Conservation (phyloP, 2,329 filamentous ascomycete genomes). For the Pyrenophora tritici-repentis region DNA sequence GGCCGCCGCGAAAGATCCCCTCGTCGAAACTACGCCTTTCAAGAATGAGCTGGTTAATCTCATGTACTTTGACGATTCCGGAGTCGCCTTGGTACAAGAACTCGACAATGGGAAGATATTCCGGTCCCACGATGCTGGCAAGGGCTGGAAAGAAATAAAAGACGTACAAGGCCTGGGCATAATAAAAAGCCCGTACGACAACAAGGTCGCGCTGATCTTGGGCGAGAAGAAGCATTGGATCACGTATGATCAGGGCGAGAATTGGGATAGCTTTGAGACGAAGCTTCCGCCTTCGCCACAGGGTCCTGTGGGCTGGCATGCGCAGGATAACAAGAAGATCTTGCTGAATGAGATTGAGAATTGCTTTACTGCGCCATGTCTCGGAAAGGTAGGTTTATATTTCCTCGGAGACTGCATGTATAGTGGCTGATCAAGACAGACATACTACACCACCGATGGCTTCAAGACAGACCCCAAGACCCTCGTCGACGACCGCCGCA, state of each 20-base stretch:
- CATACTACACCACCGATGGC: conserved; percentile 80
- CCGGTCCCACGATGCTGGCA: conserved; percentile 80
- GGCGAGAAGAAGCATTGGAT: conserved; percentile 77
- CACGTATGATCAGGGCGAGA: conserved; percentile 80
- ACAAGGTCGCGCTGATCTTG: conserved; percentile 78
- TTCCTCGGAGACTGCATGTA: too few species aligned
- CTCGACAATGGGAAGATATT: conserved; percentile 67
- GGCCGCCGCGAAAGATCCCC: conserved; percentile 60
- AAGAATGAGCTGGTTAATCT: conserved; percentile 69
- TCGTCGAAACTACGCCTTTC: conserved; percentile 68
- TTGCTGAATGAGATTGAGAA: conserved; percentile 68
- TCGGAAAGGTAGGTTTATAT: conserved; percentile 56
- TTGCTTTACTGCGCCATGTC: conserved; percentile 47
- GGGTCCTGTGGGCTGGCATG: conserved; percentile 78
- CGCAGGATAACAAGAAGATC: conserved; percentile 79
- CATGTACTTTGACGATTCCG: conserved; percentile 90
- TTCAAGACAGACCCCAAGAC: conserved; percentile 71
- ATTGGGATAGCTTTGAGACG: conserved; percentile 76
- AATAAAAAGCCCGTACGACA: conserved; percentile 77
- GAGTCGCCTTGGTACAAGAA: conserved; percentile 79
- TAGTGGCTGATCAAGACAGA: conserved; percentile 34
- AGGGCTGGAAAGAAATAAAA: conserved; percentile 70
- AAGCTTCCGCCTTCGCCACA: conserved; percentile 57
- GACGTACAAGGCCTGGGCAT: conserved; percentile 67
- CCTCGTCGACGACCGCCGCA: conserved; percentile 70